Evolutionary conservation across 768 basidiomycete genomes (phyloP), one percentile per base, ranked within the genome.

Genomic region (Suillus variegatus): DNA sequence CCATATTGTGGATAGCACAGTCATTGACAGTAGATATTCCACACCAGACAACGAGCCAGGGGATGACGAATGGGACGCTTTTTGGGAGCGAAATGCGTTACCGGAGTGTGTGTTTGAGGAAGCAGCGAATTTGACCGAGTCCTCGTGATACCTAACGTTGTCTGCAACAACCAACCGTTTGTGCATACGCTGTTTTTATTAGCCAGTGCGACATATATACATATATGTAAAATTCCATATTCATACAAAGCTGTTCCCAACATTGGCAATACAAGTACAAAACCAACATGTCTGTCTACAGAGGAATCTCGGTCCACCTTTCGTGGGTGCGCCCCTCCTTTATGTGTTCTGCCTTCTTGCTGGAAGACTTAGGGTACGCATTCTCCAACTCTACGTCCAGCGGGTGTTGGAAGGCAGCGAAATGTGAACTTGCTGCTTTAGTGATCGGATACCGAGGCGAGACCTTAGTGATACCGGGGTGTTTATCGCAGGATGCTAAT

Each of bases 41-140:
- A 72, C 69, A 67, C 75, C 65, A 69, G 75, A 64, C 72, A 74
- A 62, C 51, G 66, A 73, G 47, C 67, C 72, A 10, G 72, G 73
- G 32, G 74, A 76, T 52, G 82, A 84, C 65, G 82, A 86, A 65
- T 86, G 85, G 85, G 82, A 84, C 22, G 69, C 66, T 61, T 82
- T 79, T 63, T 84, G 82, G 82, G 77, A 75, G 51, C 73, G 76
- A 41, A 80, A 84, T 57, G 72, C 77, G 28, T 73, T 82, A 54
- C 76, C 80, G 35, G 79, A 82, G n/a, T 80, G 80, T 51, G 69
- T 75, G 47, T 77, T 58, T 12, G 57, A 58, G 5, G 57, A 58
- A 58, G 25, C 9, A 41, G 22, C 18, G 14, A 25, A 58, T 41
- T 18, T 25, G 16, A 58, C 25, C 20, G 52, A 35, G 7, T 38